Base-by-base conservation (phyloP, 2,329 filamentous ascomycete genomes). In the Pochonia chlamydosporia region DNA sequence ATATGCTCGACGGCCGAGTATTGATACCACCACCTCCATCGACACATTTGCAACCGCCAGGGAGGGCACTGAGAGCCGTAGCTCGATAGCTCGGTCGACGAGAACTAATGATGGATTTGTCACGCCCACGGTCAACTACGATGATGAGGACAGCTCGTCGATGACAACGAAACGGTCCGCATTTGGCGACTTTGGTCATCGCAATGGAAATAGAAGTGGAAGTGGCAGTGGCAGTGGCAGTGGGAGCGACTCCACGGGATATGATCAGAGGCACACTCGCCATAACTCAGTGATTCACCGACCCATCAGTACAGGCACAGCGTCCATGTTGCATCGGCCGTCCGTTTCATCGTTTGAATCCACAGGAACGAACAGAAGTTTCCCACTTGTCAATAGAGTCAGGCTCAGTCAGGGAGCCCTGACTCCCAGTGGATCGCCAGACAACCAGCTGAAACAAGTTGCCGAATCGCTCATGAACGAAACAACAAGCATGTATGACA, bases 261-360 rank as follows among this genome's bases (percentile, higher is more conserved):
- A 40, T 40, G 52, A 14, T 43, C 57, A 47, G 26, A 52, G 44
- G 28, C 54, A 42, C 24, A 44, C 52, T 3, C 62, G 56, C 21
- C 60, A 58, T 14, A 65, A 55, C 25, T 69, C 71, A 1, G 63
- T 71, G 5, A 58, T 69, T 16, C 68, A 69, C 21, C 71, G 73
- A 6, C 73, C 75, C 9, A 58, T 67, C 43, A 72, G 68, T 41
- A 66, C 65, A 36, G 66, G 64, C 14, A 64, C 67, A 2, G 58
- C 62, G 2, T 62, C 64, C 20, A 62, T 48, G 6, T 47, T 68
- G 46, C 78, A 82, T 55, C 76, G 78, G 2, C 76, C 79, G 5
- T 81, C 79, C 0, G 62, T 76, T 20, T 76, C 78, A 4, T 80
- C 78, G 0, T 70, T 81, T 49, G 75, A 76, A 40, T 84, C 79